Evolutionary conservation across 257 asterid genomes (phyloP), one percentile per base, ranked within the genome.

Genomic region (Anisodus acutangulus): DNA sequence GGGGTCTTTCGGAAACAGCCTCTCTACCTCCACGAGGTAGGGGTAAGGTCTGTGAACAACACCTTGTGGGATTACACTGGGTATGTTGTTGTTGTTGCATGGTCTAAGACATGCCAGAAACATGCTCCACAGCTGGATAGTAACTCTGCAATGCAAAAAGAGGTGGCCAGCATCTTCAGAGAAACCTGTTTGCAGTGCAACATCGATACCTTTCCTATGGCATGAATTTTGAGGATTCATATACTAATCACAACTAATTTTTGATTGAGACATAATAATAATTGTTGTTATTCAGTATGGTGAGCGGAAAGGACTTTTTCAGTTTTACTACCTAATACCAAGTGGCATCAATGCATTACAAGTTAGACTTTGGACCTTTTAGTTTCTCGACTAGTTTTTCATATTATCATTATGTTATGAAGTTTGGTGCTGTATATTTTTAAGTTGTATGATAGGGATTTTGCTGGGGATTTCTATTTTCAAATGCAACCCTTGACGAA

Each of bases 131-230:
- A 72, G 58, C 26, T n/a, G 1, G 22, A 17, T 71, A 15, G 80
- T 43, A 45, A n/a, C 53, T 68, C 78, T 39, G 57, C 80, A 71
- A 31, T 70, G 26, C 26, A 70, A 69, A 70, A 45, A 45, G 39
- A 63, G 80, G 58, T 45, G n/a, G 17, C 58, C 80, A 71, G 13
- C 80, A 71, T 45, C 80, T 45, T 71, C n/a, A 26, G 78, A 67
- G 76, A 67, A 67, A 41, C 12, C 78, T 68, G 9, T 68, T 39
- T 68, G 78, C 53, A 68, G 26, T 68, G 26, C 26, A 68, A 31
- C 39, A n/a, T 6, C 1, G 43, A 68, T 69, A 41, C 35, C 53
- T 69, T 41, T 69, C 31, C 78, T 15, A n/a, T n/a, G 57, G 37
- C 58, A 17, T 71, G 79, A 71, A 45, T n/a, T 43, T 71, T 71